These are phyloP conservation scores for Solidago caesia DNA, from an alignment of 129 eudicot species.

Conservation along the genomic window DNA sequence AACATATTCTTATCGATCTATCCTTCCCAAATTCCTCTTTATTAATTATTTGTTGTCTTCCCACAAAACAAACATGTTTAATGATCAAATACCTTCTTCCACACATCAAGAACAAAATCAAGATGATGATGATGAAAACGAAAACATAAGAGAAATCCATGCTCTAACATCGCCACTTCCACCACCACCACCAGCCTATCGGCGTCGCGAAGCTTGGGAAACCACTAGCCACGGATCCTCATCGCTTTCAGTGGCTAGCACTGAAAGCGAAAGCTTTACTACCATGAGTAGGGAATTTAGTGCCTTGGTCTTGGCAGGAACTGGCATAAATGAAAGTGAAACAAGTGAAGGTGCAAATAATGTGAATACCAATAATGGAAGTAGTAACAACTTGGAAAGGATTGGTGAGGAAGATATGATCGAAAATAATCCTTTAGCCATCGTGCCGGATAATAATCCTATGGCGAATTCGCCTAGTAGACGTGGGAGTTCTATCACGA, in stretches of 20 bases:
- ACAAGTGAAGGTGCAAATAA: constrained; percentile 23
- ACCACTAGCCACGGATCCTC: constrained; percentile 61
- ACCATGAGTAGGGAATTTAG: constrained; percentile 80
- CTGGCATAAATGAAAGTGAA: constrained; percentile 36
- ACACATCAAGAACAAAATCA: constrained; percentile 24
- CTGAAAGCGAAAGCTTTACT: constrained; percentile 64
- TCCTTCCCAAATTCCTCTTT: not conserved
- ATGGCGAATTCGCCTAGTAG: constrained; percentile 31
- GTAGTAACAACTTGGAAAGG: constrained; percentile 50
- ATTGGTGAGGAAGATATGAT: constrained; percentile 62
- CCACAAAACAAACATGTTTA: constrained; percentile 29
- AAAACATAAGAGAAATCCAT: constrained; percentile 60
- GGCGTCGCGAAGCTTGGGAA: constrained; percentile 33
- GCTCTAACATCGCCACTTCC: constrained; percentile 56
- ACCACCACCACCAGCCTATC: constrained; percentile 36
- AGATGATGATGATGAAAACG: constrained; percentile 19
- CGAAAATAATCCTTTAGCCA: constrained; percentile 77
- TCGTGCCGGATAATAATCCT: constrained; percentile 61
- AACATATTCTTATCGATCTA: constrained; percentile 27
- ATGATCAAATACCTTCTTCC: constrained; percentile 36
- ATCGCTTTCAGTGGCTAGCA: constrained; percentile 49
- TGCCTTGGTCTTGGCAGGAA: constrained; percentile 83
- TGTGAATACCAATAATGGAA: constrained; percentile 31
- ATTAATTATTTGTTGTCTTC: constrained; percentile 22
- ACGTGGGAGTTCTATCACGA: not conserved